Evolutionary conservation across 2,329 filamentous ascomycete genomes (phyloP), one percentile per base, ranked within the genome.

Genomic region (Periconia sp.): DNA sequence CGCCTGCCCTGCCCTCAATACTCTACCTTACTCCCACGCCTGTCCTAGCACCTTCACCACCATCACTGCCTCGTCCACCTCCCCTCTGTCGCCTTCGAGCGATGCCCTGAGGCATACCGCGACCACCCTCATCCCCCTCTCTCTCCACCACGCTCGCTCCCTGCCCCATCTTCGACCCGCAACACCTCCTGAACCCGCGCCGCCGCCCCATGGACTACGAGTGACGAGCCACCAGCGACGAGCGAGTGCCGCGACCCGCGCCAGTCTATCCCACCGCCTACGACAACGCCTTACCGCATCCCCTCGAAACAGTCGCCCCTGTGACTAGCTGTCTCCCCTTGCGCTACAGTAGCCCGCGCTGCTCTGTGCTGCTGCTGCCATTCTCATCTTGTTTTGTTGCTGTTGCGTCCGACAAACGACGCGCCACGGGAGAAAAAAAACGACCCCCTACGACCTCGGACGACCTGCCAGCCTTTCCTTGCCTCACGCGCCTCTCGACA

Each of bases 51-150:
- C 59, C 53, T 54, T 50, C 56, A 56, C 51, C 50, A 35, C 49
- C 43, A 48, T 33, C 49, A n/a, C 47, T 50, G 61, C 60, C 60
- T 56, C 59, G 59, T 54, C 45, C 49, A 52, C 56, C 61, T 57
- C 60, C 57, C 59, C 59, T 60, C 60, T 55, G 58, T 62, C 62
- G 57, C 63, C 59, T 57, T 58, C 48, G 59, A 27, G 43, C 62
- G 51, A 64, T 64, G 64, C 60, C 55, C 63, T 59, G 63, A 62
- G 52, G 45, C 47, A 55, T 46, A 49, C 52, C 42, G 45, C 52
- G 44, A 58, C 37, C 35, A 47, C 45, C 41, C 53, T 52, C 56
- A 47, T 54, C 43, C 57, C 46, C 48, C 53, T 48, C 41, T 47
- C 45, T 31, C 53, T 47, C 55, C 23, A n/a, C 23, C 20, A 27